Evolutionary conservation across 2,329 filamentous ascomycete species (phyloP).

Genomic region (Ophiocordyceps camponoti-saundersi): DNA sequence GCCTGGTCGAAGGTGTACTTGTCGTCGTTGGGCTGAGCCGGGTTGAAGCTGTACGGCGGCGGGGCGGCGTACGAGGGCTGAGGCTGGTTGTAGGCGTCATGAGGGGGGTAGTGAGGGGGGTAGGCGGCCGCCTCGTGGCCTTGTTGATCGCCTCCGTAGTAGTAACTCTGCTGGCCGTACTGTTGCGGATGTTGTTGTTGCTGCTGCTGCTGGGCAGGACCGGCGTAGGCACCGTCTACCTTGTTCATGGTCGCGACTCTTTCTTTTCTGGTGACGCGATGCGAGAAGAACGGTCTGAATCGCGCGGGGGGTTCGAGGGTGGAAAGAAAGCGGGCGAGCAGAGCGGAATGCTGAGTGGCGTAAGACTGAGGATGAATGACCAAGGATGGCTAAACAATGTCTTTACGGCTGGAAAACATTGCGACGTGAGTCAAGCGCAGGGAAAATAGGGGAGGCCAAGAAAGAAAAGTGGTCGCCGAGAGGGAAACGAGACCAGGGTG

Average conservation of each 20-base stretch:
- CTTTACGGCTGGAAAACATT: not conserved
- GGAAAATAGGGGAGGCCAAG: too few relatives aligned
- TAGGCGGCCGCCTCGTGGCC: constrained; percentile 4
- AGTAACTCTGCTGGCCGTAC: not conserved
- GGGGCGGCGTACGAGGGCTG: constrained; percentile 13
- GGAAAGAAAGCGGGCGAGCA: not conserved
- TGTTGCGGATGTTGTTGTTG: constrained; percentile 2
- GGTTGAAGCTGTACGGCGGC: constrained; percentile 18
- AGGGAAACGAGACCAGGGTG: too few relatives aligned
- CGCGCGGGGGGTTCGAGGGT: not conserved
- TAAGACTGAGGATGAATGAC: not conserved
- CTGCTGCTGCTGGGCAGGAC: constrained; percentile 5
- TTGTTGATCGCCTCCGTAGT: constrained; percentile 1
- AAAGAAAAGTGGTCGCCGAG: too few relatives aligned
- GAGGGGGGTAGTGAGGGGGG: constrained; percentile 6
- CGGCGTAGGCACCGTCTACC: constrained; percentile 16
- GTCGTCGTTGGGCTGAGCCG: constrained; percentile 21
- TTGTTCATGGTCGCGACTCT: constrained; percentile 15
- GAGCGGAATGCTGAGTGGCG: not conserved
- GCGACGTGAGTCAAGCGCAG: too few relatives aligned
- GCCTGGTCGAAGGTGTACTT: constrained; percentile 56
- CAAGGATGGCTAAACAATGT: not conserved
- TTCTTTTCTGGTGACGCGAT: too few relatives aligned
- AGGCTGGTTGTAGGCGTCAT: constrained; percentile 9
- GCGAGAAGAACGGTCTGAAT: not conserved